Percentiles rank a stretch among this genome's conserved stretches.
Conservation (phyloP, 73 alveolate species). For the Effrenium voratum region DNA sequence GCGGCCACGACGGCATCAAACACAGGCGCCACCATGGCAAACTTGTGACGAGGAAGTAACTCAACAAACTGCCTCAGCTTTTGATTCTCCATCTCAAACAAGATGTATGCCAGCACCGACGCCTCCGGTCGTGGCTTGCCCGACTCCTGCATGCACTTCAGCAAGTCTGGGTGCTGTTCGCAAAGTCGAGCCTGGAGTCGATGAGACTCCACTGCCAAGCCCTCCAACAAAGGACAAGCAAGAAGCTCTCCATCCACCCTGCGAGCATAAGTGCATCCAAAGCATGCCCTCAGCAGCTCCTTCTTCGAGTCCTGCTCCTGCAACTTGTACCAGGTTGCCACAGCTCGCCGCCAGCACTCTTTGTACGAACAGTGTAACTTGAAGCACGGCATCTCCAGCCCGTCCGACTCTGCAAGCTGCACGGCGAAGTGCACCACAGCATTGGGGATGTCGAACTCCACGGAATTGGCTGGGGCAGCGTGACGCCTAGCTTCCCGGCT, state of each 20-base stretch:
- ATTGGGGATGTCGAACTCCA: background rate
- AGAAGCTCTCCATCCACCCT: background rate
- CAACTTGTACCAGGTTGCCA: background rate
- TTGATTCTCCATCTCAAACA: background rate
- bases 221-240: background rate
- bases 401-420: background rate
- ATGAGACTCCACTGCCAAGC: background rate
- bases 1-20: too few relatives aligned
- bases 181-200: background rate
- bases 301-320: background rate
- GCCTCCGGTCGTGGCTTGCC: background rate
- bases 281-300: background rate
- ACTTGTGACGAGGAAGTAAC: background rate
- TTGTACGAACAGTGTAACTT: background rate
- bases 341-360: background rate
- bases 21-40: background rate
- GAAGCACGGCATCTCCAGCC: background rate
- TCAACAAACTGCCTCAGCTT: background rate
- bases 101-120: background rate
- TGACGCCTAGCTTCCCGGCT: background rate
- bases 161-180: background rate
- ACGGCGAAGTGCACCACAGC: background rate
- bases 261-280: background rate
- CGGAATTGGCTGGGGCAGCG: background rate
- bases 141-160: background rate